phyloP scores from a whole-genome alignment of 2,329 filamentous ascomycete genomes.

The Aureobasidium uvarum region DNA sequence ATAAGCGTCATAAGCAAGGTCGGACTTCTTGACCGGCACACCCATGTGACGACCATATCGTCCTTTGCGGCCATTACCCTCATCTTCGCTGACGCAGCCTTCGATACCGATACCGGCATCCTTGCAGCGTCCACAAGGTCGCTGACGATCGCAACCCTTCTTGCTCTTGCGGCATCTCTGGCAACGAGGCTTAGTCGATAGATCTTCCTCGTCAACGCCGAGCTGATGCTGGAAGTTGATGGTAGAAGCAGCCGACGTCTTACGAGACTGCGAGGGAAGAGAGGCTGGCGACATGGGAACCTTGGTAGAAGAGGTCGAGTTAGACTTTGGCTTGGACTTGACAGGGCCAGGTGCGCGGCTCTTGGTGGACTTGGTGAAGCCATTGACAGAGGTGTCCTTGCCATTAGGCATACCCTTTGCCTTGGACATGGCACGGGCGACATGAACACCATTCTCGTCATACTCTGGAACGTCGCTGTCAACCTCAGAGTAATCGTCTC shows the following conservation, averaged over 20 bases:
- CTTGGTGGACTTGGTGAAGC: slow-evolving; percentile 44
- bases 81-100: slow-evolving; percentile 94
- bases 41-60: slow-evolving; percentile 75
- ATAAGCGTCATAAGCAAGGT: slow-evolving; percentile 29
- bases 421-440: slow-evolving; percentile 41
- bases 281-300: slow-evolving; percentile 58
- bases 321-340: slow-evolving; percentile 55
- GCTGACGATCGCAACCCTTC: slow-evolving; percentile 96
- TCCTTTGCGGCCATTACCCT: slow-evolving; percentile 94
- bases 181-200: slow-evolving; percentile 94
- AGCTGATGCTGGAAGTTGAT: slow-evolving; percentile 51
- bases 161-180: slow-evolving; percentile 99
- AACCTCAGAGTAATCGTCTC: slow-evolving; percentile 58
- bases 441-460: slow-evolving; percentile 31
- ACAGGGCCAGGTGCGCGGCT: slow-evolving; percentile 42
- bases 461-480: slow-evolving; percentile 51
- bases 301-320: slow-evolving; percentile 42
- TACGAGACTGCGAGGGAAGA: slow-evolving; percentile 67
- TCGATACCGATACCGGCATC: slow-evolving; percentile 92
- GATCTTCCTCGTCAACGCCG: slow-evolving; percentile 75
- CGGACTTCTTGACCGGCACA: slow-evolving; percentile 61
- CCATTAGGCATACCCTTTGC: slow-evolving; percentile 42
- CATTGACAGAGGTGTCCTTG: slow-evolving; percentile 36
- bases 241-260: slow-evolving; percentile 68
- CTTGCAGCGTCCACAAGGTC: slow-evolving; percentile 91